phyloP scores from a whole-genome alignment of 2,329 filamentous ascomycete species.

The Ustulina deusta region DNA sequence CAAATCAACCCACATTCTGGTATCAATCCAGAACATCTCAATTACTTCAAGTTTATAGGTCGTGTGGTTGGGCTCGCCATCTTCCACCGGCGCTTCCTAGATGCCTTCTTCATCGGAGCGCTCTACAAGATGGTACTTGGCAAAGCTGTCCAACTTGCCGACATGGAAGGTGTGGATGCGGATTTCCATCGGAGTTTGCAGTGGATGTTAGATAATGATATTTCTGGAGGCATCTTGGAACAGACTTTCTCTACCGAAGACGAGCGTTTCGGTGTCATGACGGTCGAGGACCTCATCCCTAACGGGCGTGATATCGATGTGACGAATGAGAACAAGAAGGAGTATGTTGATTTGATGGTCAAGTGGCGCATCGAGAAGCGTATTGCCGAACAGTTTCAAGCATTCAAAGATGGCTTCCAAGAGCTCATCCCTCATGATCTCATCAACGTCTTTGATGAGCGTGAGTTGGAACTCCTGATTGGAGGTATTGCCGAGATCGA shows the following conservation, averaged over 20 bases:
- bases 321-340: slow-evolving; percentile 98
- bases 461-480: slow-evolving; percentile 94
- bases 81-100: slow-evolving; percentile 96
- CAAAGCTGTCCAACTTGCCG: slow-evolving; percentile 89
- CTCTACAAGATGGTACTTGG: slow-evolving; percentile 99
- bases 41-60: slow-evolving; percentile 99
- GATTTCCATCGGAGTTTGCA: slow-evolving; percentile 97
- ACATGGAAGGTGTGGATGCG: slow-evolving; percentile 99
- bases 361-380: slow-evolving; percentile 99
- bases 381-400: slow-evolving; percentile 97
- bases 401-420: slow-evolving; percentile 97
- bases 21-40: slow-evolving; percentile 98
- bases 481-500: slow-evolving; percentile 99
- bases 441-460: slow-evolving; percentile 98
- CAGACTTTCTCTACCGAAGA: slow-evolving; percentile 98
- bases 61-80: slow-evolving; percentile 96
- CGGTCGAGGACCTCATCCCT: slow-evolving; percentile 93
- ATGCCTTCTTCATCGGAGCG: slow-evolving; percentile 98
- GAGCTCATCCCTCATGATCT: slow-evolving; percentile 96
- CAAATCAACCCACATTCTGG: slow-evolving; percentile 99
- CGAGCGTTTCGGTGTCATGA: slow-evolving; percentile 94
- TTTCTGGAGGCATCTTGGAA: slow-evolving; percentile 89
- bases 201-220: slow-evolving; percentile 99
- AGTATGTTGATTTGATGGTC: slow-evolving; percentile 98
- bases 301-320: slow-evolving; percentile 92